Base-by-base conservation (phyloP, 306 rosid species). In the Sechiopsis laciniata region DNA sequence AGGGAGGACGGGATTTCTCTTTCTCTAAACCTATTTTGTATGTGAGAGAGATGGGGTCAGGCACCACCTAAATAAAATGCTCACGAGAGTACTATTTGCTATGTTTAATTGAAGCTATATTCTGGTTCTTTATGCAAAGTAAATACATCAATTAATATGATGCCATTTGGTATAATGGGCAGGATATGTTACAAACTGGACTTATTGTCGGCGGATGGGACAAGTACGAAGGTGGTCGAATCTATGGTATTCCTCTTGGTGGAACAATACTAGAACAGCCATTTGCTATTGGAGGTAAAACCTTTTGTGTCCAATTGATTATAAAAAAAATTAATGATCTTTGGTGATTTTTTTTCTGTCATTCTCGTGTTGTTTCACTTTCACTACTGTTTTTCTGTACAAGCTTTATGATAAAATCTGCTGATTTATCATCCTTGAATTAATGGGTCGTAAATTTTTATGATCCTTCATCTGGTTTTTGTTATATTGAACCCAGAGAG, bases 171-270 rank as follows among this genome's bases (percentile, higher is more conserved):
- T 86, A 35, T 66, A 70, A 24, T 75, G 83, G 45, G 78, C 94
- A 94, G 98, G 83, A 91, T 80, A 80, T 81, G 82, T 69, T 94
- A 32, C 86, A 90, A 83, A 89, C 98, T 73, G 98, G 98, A 22
- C 74, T 94, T 75, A 90, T 94, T 56, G 88, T 94, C 76, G 98
- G 97, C 57, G 96, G 98, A 51, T 94, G 97, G 98, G 98, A 94
- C 85, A 94, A 89, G 81, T 85, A 94, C 16, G 91, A 94, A 80
- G 97, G 98, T 52, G 97, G 98, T 12, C 90, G 90, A 79, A 91
- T 95, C 71, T 95, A 64, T 78, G 96, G 92, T 69, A 77, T 95
- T 82, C 97, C 96, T 58, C 89, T 95, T 21, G 96, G 97, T 78
- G 99, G 97, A 79, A 95, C 97, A 17, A 76, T 91, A 40, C 73